phyloP scores from a whole-genome alignment of 371 early-diverging fungal genomes.

The Rhizopus arrhizus region DNA sequence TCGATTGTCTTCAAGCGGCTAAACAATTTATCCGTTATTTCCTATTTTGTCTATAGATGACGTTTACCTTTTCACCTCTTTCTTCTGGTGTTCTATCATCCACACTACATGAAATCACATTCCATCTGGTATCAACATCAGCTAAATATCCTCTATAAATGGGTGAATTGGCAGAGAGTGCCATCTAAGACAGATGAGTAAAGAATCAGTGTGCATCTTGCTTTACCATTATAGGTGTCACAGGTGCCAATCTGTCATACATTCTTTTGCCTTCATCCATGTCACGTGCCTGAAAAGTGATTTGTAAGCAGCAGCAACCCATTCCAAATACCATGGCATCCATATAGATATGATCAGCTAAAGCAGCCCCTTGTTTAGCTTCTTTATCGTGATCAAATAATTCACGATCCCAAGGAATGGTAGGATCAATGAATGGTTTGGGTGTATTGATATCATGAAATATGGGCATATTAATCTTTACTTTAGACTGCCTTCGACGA shows the following conservation, averaged over 20 bases:
- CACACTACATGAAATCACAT: conserved; percentile 92
- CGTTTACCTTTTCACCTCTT: conserved; percentile 77
- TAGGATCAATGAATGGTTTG: conserved; percentile 87
- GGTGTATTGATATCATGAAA: conserved; percentile 86
- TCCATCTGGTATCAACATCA: conserved; percentile 98
- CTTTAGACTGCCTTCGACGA: conserved; percentile 89
- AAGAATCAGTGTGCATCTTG: not conserved
- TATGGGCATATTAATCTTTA: conserved; percentile 88
- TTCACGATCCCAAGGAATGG: conserved; percentile 68
- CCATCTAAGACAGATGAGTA: conserved; percentile 52
- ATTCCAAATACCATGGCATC: conserved; percentile 99
- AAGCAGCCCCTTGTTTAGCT: conserved; percentile 75
- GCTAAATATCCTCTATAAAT: conserved; percentile 94
- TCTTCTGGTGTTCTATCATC: conserved; percentile 97
- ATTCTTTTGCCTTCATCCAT: conserved; percentile 91
- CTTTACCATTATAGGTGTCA: conserved; percentile 89
- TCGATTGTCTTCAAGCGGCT: conserved; percentile 72
- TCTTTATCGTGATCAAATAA: conserved; percentile 67
- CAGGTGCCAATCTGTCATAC: conserved; percentile 94
- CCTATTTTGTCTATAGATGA: not conserved
- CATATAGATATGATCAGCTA: conserved; percentile 94
- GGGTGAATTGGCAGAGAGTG: conserved; percentile 95
- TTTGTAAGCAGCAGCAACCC: conserved; percentile 99
- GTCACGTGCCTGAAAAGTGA: conserved; percentile 98
- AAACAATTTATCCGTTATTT: conserved; percentile 3